A percentile compares a stretch with the other conserved stretches of the same genome.
Conservation (phyloP, 495 filamentous ascomycete species). For the Penicillium arizonense region DNA sequence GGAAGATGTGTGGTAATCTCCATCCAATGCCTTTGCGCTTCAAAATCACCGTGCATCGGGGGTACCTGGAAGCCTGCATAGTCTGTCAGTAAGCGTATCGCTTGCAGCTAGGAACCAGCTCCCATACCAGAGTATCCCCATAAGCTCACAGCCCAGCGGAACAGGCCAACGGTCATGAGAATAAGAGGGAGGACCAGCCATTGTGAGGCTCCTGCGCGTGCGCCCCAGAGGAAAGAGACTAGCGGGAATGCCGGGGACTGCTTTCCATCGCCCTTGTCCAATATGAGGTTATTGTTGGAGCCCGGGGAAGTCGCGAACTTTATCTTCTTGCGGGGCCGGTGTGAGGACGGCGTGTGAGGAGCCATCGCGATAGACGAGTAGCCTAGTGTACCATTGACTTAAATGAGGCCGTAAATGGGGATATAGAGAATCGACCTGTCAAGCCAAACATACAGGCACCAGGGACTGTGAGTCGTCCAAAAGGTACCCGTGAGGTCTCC, state of each 20-base stretch:
- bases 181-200: constrained; percentile 88
- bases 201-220: constrained; percentile 79
- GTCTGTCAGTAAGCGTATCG: constrained; percentile 12
- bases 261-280: constrained; percentile 39
- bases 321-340: constrained; percentile 61
- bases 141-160: constrained; percentile 86
- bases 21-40: constrained; percentile 99
- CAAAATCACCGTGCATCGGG: constrained; percentile 95
- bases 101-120: neutral
- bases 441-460: constrained; percentile 1
- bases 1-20: constrained; percentile 88
- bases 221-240: constrained; percentile 88
- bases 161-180: constrained; percentile 86
- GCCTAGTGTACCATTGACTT: constrained; percentile 30
- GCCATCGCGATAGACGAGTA: constrained; percentile 25
- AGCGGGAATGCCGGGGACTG: constrained; percentile 72
- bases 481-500: constrained; percentile 18
- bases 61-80: constrained; percentile 70
- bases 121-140: constrained; percentile 89
- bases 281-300: constrained; percentile 51
- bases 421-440: constrained; percentile 8
- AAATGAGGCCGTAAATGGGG: neutral
- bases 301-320: constrained; percentile 46
- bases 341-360: constrained; percentile 36
- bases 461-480: constrained; percentile 9